Evolutionary conservation across 495 filamentous ascomycete species (phyloP).

Genomic region (Penicillium ucsense): DNA sequence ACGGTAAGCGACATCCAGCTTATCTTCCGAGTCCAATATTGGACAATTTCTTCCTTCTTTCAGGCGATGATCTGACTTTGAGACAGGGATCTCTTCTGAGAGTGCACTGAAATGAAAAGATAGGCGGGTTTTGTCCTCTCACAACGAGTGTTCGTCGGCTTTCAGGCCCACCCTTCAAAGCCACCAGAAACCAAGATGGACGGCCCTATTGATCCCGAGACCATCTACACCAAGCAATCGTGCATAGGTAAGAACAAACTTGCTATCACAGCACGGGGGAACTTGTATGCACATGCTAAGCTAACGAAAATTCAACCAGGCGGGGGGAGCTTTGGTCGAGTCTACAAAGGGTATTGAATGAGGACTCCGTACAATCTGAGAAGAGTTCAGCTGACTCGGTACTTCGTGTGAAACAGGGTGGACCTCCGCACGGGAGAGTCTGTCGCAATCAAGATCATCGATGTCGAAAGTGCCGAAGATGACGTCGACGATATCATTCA

Average conservation of each 20-base stretch:
- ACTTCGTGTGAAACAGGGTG: conserved; percentile 40
- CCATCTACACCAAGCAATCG: conserved; percentile 84
- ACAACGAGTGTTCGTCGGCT: neutral
- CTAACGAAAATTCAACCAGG: conserved; percentile 20
- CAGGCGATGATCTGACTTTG: too few relatives aligned
- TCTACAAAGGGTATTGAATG: conserved; percentile 74
- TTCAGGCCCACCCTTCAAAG: neutral
- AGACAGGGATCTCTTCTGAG: too few relatives aligned
- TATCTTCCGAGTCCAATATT: too few relatives aligned
- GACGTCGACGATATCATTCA: conserved; percentile 99
- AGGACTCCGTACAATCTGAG: neutral
- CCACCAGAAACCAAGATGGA: conserved; percentile 23
- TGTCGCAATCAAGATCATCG: conserved; percentile 93
- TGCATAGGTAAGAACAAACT: conserved; percentile 63
- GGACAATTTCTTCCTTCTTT: too few relatives aligned
- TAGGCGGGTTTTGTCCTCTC: too few relatives aligned
- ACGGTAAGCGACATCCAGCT: too few relatives aligned
- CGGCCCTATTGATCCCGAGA: conserved; percentile 62
- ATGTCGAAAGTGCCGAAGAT: conserved; percentile 96
- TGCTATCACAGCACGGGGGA: too few relatives aligned
- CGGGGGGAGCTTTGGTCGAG: conserved; percentile 90
- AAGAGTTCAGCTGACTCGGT: neutral
- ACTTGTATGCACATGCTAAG: too few relatives aligned
- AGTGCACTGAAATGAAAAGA: too few relatives aligned
- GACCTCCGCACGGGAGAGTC: conserved; percentile 76